phyloP scores from a whole-genome alignment of 805 yeast genomes.

The Cyberlindnera xishuangbannaensis region DNA sequence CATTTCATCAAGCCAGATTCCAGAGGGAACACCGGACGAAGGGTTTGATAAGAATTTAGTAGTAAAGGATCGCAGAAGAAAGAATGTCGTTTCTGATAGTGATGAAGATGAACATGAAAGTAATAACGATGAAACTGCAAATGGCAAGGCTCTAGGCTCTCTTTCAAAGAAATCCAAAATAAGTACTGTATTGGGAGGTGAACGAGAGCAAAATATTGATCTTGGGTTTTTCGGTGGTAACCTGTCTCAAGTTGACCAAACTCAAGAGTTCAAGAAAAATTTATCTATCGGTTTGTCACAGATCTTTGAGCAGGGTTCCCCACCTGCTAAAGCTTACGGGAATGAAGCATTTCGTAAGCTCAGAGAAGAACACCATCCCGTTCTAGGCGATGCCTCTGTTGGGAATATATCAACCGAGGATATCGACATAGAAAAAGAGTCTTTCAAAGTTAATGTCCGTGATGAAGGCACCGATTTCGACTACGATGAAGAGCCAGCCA shows the following conservation, averaged over 20 bases:
- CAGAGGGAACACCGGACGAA: too few relatives aligned
- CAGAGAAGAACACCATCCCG: constrained; percentile 8
- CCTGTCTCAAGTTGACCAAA: constrained; percentile 12
- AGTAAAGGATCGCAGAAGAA: too few relatives aligned
- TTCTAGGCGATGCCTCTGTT: constrained; percentile 6
- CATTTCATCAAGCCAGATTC: too few relatives aligned
- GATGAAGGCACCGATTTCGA: too few relatives aligned
- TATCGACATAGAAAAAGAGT: too few relatives aligned
- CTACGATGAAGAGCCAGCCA: constrained; percentile 10
- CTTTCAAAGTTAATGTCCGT: too few relatives aligned
- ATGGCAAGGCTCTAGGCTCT: constrained; percentile 20
- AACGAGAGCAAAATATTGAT: constrained; percentile 16
- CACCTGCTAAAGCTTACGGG: constrained; percentile 2
- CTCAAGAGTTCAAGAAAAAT: constrained; percentile 12
- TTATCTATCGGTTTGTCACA: constrained; percentile 19
- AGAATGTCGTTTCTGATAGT: constrained; percentile 8
- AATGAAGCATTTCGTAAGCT: constrained; percentile 12
- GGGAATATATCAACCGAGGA: background rate
- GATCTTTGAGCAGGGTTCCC: constrained; percentile 20
- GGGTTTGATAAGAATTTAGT: too few relatives aligned
- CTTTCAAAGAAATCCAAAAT: constrained; percentile 7
- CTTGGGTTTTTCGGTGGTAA: constrained; percentile 24
- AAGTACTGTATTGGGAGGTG: constrained; percentile 12
- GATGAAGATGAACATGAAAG: constrained; percentile 17
- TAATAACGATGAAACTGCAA: constrained; percentile 12